A percentile compares a stretch with the other conserved stretches of the same genome.
phyloP scores from a whole-genome alignment of 192 early-diverging fungal species.

The Piromyces finnis region DNA sequence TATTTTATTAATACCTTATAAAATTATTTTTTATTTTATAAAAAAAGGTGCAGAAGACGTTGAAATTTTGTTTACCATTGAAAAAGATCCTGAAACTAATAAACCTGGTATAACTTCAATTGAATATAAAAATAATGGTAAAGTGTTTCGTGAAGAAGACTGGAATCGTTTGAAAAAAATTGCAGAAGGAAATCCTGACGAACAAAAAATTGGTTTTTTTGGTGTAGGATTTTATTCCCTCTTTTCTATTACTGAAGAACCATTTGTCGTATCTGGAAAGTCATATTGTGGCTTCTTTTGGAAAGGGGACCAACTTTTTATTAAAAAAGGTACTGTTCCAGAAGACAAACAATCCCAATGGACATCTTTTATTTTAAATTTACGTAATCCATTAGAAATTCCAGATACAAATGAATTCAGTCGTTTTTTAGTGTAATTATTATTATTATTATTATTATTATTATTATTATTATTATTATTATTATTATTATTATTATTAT shows the following conservation, averaged over 20 bases:
- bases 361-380: constrained; percentile 59
- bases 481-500: too few relatives aligned
- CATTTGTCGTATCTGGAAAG: constrained; percentile 54
- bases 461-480: too few relatives aligned
- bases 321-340: constrained; percentile 39
- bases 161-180: constrained; percentile 67
- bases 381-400: constrained; percentile 57
- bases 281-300: constrained; percentile 81
- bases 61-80: constrained; percentile 35
- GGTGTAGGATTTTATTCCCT: constrained; percentile 75
- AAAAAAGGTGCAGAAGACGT: constrained; percentile 18
- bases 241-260: constrained; percentile 76
- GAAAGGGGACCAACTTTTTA: constrained; percentile 70
- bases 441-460: too few relatives aligned
- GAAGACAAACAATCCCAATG: constrained; percentile 22
- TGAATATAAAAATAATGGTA: constrained; percentile 68
- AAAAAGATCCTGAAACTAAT: constrained; percentile 13
- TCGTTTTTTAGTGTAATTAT: constrained; percentile 25
- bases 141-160: constrained; percentile 58
- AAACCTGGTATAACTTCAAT: constrained; percentile 11
- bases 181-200: constrained; percentile 84
- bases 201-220: constrained; percentile 59
- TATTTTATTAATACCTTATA: too few relatives aligned
- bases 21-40: background rate
- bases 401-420: constrained; percentile 45